These are phyloP conservation scores for Cryptococcus neoformans DNA, from an alignment of 1,284 basidiomycete species.

Conservation along the genomic window DNA sequence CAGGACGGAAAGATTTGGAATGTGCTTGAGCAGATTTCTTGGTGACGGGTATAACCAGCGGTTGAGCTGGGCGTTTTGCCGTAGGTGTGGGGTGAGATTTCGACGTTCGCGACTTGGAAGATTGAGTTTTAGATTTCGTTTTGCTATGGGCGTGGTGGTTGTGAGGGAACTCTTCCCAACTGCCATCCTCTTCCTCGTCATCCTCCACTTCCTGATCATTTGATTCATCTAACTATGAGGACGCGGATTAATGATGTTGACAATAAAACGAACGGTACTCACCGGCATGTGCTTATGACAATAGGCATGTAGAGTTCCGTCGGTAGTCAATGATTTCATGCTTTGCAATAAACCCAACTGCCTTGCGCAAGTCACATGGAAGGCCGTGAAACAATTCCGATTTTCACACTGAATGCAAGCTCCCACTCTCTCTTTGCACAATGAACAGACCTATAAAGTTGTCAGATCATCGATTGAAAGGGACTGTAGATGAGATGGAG, in stretches of 20 bases:
- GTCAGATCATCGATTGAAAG: neutral
- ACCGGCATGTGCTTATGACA: conserved; percentile 90
- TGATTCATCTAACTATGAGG: neutral
- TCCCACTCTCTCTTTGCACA: conserved; percentile 78
- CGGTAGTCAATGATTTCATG: conserved; percentile 68
- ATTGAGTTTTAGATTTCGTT: neutral
- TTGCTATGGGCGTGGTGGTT: neutral
- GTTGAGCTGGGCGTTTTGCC: neutral
- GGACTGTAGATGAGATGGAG: neutral
- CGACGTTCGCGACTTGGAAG: neutral
- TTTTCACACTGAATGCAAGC: conserved; percentile 98
- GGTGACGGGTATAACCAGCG: conserved; percentile 23
- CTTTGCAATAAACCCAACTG: conserved; percentile 76
- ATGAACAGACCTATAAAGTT: conserved; percentile 65
- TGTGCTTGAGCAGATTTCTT: conserved; percentile 56
- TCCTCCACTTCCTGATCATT: conserved; percentile 43
- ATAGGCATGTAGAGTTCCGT: conserved; percentile 62
- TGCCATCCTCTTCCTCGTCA: conserved; percentile 30
- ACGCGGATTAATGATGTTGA: neutral
- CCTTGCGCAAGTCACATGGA: conserved; percentile 92
- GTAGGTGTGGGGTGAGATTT: neutral
- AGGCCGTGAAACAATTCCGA: conserved; percentile 85
- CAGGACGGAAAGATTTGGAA: conserved; percentile 54
- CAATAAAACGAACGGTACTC: conserved; percentile 34
- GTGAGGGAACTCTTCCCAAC: conserved; percentile 25